Evolutionary conservation across 345 rosid species (phyloP).

Genomic region (Rhizophora mangle): DNA sequence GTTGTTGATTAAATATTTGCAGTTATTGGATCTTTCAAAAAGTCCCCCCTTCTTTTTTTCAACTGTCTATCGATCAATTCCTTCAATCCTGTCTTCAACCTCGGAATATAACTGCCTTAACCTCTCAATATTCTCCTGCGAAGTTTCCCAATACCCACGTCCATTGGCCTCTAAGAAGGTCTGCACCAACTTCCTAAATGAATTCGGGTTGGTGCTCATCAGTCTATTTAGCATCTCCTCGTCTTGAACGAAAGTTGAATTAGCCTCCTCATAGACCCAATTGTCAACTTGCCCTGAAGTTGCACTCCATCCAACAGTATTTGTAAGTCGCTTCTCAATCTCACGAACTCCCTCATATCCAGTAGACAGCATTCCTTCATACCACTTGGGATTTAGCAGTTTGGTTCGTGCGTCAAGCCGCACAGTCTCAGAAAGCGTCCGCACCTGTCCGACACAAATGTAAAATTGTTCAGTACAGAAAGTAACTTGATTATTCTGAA

Average conservation of each 20-base stretch:
- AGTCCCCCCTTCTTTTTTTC: background rate
- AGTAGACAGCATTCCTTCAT: conserved; percentile 94
- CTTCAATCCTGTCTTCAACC: conserved; percentile 98
- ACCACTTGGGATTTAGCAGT: conserved; percentile 95
- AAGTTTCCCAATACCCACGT: conserved; percentile 96
- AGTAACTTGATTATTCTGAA: background rate
- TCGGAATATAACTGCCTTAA: conserved; percentile 85
- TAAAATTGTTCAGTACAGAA: conserved; percentile 9
- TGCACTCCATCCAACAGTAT: conserved; percentile 99
- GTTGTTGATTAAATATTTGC: conserved; percentile 18
- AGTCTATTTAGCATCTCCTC: conserved; percentile 90
- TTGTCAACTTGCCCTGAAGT: conserved; percentile 98
- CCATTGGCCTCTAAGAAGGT: conserved; percentile 98
- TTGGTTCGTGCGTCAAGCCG: conserved; percentile 91
- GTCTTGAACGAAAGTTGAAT: conserved; percentile 87
- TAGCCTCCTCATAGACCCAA: conserved; percentile 97
- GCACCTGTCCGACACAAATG: conserved; percentile 48
- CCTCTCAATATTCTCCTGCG: conserved; percentile 72
- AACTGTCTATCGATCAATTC: conserved; percentile 61
- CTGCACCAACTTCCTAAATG: conserved; percentile 89
- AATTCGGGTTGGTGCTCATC: conserved; percentile 83
- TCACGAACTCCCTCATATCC: conserved; percentile 98
- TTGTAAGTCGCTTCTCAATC: conserved; percentile 90
- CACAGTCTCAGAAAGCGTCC: conserved; percentile 84
- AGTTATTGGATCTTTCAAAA: background rate